A percentile compares a stretch with the other conserved stretches of the same genome.
These are phyloP conservation scores for Lactarius tabidus DNA, from an alignment of 768 basidiomycete genomes.

Conservation along the genomic window DNA sequence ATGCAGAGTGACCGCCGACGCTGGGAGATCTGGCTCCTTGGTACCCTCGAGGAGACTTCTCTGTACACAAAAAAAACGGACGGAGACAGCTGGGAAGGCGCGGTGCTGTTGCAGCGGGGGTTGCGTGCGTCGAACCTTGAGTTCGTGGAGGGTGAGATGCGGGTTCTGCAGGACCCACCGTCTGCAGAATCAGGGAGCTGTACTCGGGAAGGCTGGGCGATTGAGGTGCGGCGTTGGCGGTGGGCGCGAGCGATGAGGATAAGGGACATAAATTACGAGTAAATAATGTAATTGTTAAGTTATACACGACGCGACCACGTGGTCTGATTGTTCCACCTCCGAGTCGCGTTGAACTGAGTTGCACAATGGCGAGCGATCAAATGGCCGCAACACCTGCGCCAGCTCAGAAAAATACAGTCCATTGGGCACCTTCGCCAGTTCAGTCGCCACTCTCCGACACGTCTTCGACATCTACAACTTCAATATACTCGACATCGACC, in stretches of 20 bases:
- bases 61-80: background rate
- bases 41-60: background rate
- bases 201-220: constrained; percentile 32
- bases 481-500: constrained; percentile 51
- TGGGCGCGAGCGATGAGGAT: constrained; percentile 22
- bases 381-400: constrained; percentile 27
- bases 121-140: constrained; percentile 27
- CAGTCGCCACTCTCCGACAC: constrained; percentile 34
- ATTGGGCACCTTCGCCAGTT: constrained; percentile 44
- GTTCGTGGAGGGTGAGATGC: constrained; percentile 31
- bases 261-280: background rate
- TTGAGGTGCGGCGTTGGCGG: constrained; percentile 33
- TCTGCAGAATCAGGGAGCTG: constrained; percentile 26
- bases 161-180: constrained; percentile 27
- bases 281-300: background rate
- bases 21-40: constrained; percentile 17
- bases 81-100: background rate
- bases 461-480: constrained; percentile 45
- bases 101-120: constrained; percentile 12
- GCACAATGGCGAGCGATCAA: background rate
- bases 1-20: constrained; percentile 5
- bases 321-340: background rate
- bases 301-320: constrained; percentile 11
- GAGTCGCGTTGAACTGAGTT: background rate
- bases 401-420: constrained; percentile 40